Base-by-base conservation (phyloP, 441 rosid species). In the Kokia cookei region DNA sequence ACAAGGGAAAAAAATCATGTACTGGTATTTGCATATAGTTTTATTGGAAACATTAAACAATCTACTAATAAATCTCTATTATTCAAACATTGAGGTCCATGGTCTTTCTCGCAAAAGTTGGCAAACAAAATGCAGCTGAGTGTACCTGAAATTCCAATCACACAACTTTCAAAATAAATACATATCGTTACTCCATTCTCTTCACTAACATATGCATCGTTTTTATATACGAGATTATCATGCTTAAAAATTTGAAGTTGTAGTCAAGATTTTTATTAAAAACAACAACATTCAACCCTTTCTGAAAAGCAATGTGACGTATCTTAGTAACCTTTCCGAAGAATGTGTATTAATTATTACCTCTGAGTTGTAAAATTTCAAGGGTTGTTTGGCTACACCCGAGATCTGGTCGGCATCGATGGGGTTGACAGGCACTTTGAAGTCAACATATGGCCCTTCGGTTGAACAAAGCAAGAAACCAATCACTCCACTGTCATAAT, bases 391-490 rank as follows among this genome's bases (percentile, higher is more conserved):
- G 26, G 93, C 92, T 10, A 84, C 87, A 4, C 88, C 89, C 9
- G 76, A 73, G 62, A 7, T 14, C 17, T 59, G 17, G 61, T 82
- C 67, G 24, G 78, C 78, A 75, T 83, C 78, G 17, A 92, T 71
- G 8, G 89, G 86, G 79, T 87, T 89, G 45, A 87, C 73, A 2
- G 96, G 92, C 57, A 75, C 73, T 57, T 79, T 86, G 88, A 92
- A 90, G 78, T 92, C 90, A 19, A 92, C 93, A 3, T 78, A 45
- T 60, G 89, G 91, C 40, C 97, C 97, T 76, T 85, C 92, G 0
- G 84, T 88, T 13, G 97, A 86, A 79, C 98, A 93, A 37, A 93
- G 93, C 91, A 93, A 81, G 86, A 86, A 90, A 59, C 98, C 94
- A 26, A 88, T 90, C 59, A 88, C 90, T 35, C 97, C 97, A 76